These are phyloP conservation scores for Ampelomyces quisqualis DNA, from an alignment of 2,329 filamentous ascomycete species.

Conservation along the genomic window DNA sequence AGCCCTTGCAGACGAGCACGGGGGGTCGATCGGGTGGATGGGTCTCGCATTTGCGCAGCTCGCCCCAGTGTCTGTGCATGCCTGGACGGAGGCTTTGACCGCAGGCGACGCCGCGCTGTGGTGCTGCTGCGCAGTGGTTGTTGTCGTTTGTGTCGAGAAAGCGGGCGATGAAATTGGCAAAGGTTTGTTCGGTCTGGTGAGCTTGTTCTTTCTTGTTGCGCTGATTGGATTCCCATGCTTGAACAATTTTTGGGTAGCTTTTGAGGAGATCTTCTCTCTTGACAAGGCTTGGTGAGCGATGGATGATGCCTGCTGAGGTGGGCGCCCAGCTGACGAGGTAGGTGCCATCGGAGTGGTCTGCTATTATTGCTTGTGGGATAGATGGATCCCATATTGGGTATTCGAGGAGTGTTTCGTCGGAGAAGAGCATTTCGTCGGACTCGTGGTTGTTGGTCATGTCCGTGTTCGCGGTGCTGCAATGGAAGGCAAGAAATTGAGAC, in stretches of 20 bases:
- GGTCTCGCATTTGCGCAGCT: slow-evolving; percentile 4
- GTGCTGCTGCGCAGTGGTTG: neutral
- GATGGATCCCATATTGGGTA: neutral
- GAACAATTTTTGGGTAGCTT: slow-evolving; percentile 1
- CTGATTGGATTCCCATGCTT: slow-evolving; percentile 2
- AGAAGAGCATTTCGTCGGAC: neutral
- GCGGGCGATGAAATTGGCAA: neutral
- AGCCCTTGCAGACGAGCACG: slow-evolving; percentile 6
- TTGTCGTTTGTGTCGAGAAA: neutral
- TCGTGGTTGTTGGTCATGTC: neutral
- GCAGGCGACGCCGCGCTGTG: slow-evolving; percentile 1
- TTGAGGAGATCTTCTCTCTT: neutral
- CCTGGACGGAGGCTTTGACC: slow-evolving; percentile 7
- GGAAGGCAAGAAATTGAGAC: no score
- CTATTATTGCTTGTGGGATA: slow-evolving; percentile 3
- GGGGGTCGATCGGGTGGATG: neutral
- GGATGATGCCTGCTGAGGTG: neutral
- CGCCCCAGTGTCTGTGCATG: slow-evolving; percentile 7
- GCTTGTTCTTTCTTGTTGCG: neutral
- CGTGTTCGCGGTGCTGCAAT: no score
- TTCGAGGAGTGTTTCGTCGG: neutral
- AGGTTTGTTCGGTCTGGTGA: neutral
- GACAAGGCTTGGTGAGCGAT: neutral
- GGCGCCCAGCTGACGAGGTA: slow-evolving; percentile 3
- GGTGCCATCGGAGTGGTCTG: neutral